Conservation (phyloP, 1,284 basidiomycete species). For the Rhodotorula sp. region DNA sequence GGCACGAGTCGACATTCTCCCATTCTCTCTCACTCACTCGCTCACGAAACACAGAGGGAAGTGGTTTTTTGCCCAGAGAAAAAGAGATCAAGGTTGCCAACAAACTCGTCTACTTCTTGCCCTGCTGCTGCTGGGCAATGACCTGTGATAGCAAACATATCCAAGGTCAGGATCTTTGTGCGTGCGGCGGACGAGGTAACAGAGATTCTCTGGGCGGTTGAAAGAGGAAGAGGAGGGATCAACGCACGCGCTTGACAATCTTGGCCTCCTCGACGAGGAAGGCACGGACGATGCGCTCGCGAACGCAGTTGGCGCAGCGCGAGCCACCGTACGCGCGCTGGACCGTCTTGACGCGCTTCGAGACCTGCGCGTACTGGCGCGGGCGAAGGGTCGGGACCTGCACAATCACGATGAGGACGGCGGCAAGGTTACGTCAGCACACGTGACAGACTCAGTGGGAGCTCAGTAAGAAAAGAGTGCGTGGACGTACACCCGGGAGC, state of each 20-base stretch:
- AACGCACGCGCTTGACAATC: slow-evolving; percentile 95
- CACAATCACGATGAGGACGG: no score
- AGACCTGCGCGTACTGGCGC: slow-evolving; percentile 82
- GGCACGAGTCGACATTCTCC: no score
- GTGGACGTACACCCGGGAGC: slow-evolving; percentile 78
- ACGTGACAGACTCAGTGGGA: no score
- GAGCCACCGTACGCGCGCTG: slow-evolving; percentile 93
- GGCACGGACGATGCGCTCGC: slow-evolving; percentile 93
- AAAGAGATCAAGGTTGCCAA: neutral
- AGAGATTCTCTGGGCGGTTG: no score
- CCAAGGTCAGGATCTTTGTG: neutral
- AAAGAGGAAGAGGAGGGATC: neutral
- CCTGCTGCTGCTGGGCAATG: slow-evolving; percentile 38
- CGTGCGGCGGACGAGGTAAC: neutral
- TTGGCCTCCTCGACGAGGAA: slow-evolving; percentile 99
- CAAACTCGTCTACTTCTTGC: slow-evolving; percentile 35
- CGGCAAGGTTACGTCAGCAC: neutral
- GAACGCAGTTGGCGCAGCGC: slow-evolving; percentile 87
- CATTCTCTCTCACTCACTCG: no score
- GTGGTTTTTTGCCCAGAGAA: neutral
- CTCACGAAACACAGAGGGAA: neutral
- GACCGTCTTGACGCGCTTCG: slow-evolving; percentile 93
- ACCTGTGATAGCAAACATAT: slow-evolving; percentile 20
- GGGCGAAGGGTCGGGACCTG: slow-evolving; percentile 91
- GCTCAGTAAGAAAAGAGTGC: neutral